phyloP scores from a whole-genome alignment of 306 rosid genomes.

The Crotalaria pallida region DNA sequence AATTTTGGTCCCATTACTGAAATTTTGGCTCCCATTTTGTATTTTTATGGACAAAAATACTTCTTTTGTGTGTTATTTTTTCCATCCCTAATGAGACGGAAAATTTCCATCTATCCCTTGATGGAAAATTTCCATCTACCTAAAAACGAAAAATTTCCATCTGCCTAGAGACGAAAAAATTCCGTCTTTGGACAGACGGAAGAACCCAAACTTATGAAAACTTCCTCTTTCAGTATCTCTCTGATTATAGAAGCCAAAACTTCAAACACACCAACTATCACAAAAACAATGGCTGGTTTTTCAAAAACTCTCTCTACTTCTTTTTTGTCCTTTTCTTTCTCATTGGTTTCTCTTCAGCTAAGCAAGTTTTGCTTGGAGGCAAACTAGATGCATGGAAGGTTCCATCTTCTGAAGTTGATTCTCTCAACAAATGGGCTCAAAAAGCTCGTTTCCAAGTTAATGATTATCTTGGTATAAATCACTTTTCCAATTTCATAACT shows the following conservation, averaged over 20 bases:
- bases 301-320: slow-evolving; percentile 31
- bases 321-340: slow-evolving; percentile 33
- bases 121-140: too few relatives aligned
- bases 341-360: slow-evolving; percentile 53
- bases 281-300: slow-evolving; percentile 44
- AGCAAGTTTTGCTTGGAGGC: slow-evolving; percentile 69
- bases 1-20: too few relatives aligned
- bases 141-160: too few relatives aligned
- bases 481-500: not conserved
- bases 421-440: slow-evolving; percentile 85
- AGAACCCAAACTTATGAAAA: too few relatives aligned
- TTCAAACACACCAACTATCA: not conserved
- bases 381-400: slow-evolving; percentile 63
- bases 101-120: too few relatives aligned
- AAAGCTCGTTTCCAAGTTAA: slow-evolving; percentile 55
- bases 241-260: not conserved
- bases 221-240: too few relatives aligned
- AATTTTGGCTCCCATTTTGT: too few relatives aligned
- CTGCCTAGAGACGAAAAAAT: too few relatives aligned
- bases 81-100: too few relatives aligned
- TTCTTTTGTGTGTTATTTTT: too few relatives aligned
- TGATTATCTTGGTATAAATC: slow-evolving; percentile 58
- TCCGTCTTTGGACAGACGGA: too few relatives aligned
- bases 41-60: too few relatives aligned
- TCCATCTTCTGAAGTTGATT: slow-evolving; percentile 61